Percentiles rank a stretch among this genome's conserved stretches.
Conservation (phyloP, 2,329 filamentous ascomycete genomes). For the Hymenoscyphus fructigenus region DNA sequence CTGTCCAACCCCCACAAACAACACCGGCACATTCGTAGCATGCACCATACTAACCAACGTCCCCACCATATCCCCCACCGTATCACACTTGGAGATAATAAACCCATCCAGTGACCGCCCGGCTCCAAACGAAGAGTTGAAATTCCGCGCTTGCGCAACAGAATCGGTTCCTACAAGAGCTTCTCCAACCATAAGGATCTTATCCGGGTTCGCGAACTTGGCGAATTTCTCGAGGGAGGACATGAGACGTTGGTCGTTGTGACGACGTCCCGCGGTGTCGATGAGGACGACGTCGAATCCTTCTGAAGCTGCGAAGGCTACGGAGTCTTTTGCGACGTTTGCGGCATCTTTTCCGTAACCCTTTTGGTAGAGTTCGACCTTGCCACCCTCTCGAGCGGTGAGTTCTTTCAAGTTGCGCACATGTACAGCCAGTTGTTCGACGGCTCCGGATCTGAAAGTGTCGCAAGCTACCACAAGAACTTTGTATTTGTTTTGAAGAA, state of each 20-base stretch:
- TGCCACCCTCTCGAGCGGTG: slow-evolving; percentile 75
- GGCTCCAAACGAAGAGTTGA: slow-evolving; percentile 87
- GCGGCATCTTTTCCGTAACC: slow-evolving; percentile 98
- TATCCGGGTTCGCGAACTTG: slow-evolving; percentile 92
- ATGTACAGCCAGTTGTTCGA: slow-evolving; percentile 94
- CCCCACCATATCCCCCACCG: slow-evolving; percentile 89
- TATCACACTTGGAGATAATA: slow-evolving; percentile 98
- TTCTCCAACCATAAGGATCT: slow-evolving; percentile 93
- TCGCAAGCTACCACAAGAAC: slow-evolving; percentile 93
- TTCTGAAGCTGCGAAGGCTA: slow-evolving; percentile 72
- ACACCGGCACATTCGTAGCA: slow-evolving; percentile 91
- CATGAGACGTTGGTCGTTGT: slow-evolving; percentile 96
- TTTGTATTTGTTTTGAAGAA: slow-evolving; percentile 94
- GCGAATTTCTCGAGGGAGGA: slow-evolving; percentile 95
- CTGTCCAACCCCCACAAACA: slow-evolving; percentile 80
- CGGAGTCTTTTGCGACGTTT: slow-evolving; percentile 90
- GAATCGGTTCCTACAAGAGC: slow-evolving; percentile 94
- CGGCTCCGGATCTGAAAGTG: slow-evolving; percentile 94
- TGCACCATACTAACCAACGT: slow-evolving; percentile 97
- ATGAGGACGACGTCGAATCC: slow-evolving; percentile 93
- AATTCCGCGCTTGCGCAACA: slow-evolving; percentile 93
- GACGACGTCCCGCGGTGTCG: slow-evolving; percentile 89
- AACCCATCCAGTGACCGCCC: slow-evolving; percentile 86
- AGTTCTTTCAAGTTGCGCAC: slow-evolving; percentile 92
- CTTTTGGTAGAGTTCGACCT: slow-evolving; percentile 91